These are phyloP conservation scores for Tuber microsphaerosporum DNA, from an alignment of 495 filamentous ascomycete species.

Conservation along the genomic window DNA sequence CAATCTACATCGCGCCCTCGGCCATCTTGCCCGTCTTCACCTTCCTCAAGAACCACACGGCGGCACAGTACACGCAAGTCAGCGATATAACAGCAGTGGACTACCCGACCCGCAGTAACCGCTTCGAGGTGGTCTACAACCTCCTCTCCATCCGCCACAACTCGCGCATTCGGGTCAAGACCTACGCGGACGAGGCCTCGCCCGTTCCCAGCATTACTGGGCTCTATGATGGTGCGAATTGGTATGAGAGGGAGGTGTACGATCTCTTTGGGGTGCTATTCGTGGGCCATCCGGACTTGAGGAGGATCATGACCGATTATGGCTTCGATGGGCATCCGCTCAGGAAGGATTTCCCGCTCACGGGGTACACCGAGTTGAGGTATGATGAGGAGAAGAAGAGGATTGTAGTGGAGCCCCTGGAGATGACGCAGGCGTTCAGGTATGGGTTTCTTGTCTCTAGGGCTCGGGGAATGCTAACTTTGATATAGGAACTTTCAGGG, in stretches of 20 bases:
- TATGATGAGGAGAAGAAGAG: constrained; percentile 99
- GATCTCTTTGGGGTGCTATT: constrained; percentile 99
- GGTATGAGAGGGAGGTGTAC: constrained; percentile 97
- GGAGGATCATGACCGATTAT: constrained; percentile 99
- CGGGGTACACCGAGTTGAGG: constrained; percentile 95
- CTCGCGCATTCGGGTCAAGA: constrained; percentile 93
- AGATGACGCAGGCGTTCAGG: constrained; percentile 91
- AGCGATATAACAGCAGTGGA: constrained; percentile 90
- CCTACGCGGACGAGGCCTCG: constrained; percentile 94
- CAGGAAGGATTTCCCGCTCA: constrained; percentile 95
- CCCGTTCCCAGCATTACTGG: constrained; percentile 80
- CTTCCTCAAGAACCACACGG: constrained; percentile 93
- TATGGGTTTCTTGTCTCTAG: constrained; percentile 5
- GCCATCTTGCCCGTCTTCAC: constrained; percentile 84
- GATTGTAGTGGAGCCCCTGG: constrained; percentile 93
- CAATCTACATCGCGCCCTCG: constrained; percentile 80
- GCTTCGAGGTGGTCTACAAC: constrained; percentile 99
- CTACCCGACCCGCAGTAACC: constrained; percentile 85
- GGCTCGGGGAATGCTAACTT: constrained; percentile 6
- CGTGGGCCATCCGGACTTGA: constrained; percentile 84
- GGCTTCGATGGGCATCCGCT: constrained; percentile 97
- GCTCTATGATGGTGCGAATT: constrained; percentile 91
- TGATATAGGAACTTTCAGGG: constrained; percentile 81
- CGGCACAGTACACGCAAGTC: constrained; percentile 91
- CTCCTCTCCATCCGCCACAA: constrained; percentile 92